phyloP scores from a whole-genome alignment of 768 basidiomycete species.

The Agrocybe pediades region DNA sequence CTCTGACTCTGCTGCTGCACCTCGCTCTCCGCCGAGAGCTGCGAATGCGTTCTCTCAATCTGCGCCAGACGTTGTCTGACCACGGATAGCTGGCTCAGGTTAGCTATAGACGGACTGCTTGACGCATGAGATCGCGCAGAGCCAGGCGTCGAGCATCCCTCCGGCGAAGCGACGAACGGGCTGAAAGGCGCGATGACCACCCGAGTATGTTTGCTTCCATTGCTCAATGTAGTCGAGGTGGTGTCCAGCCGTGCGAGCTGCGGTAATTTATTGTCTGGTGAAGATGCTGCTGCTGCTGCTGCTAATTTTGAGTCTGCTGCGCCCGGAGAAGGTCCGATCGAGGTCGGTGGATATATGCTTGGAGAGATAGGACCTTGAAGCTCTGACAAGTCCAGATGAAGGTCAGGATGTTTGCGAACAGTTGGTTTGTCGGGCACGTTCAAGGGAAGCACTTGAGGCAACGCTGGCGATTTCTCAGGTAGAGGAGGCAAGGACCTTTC shows the following conservation, averaged over 20 bases:
- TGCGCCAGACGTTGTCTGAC: slow-evolving; percentile 69
- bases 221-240: background rate
- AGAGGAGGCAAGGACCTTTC: slow-evolving; percentile 34
- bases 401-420: slow-evolving; percentile 10
- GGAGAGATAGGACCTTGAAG: slow-evolving; percentile 16
- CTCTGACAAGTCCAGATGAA: slow-evolving; percentile 18
- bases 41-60: slow-evolving; percentile 43
- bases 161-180: slow-evolving; percentile 10
- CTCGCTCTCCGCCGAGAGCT: slow-evolving; percentile 19
- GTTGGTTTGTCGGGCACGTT: background rate
- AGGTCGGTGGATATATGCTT: slow-evolving; percentile 11
- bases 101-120: slow-evolving; percentile 62
- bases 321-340: background rate
- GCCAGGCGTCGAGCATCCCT: slow-evolving; percentile 4
- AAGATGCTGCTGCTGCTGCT: background rate
- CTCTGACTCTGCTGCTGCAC: slow-evolving; percentile 1
- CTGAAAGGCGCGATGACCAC: background rate
- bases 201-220: background rate
- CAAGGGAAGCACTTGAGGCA: slow-evolving; percentile 7
- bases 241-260: background rate
- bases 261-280: background rate
- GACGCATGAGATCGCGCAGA: slow-evolving; percentile 9
- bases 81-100: slow-evolving; percentile 61
- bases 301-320: background rate
- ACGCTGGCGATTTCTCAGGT: slow-evolving; percentile 21